Percentiles rank a stretch among this genome's conserved stretches.
Evolutionary conservation across 2,329 filamentous ascomycete genomes (phyloP).

Genomic region (Cordyceps farinosa): DNA sequence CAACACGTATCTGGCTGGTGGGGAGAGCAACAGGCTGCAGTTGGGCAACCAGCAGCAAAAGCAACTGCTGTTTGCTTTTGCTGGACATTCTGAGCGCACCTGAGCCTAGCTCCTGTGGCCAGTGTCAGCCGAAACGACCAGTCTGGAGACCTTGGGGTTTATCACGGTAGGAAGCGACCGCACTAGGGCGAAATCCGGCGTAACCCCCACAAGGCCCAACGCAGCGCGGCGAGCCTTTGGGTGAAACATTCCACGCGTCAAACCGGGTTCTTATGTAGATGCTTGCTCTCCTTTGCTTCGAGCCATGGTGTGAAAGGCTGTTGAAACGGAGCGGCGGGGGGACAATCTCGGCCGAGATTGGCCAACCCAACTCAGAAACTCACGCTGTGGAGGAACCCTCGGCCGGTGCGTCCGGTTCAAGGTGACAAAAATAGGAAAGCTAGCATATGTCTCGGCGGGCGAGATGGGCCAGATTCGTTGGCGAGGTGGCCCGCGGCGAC

Average conservation of each 20-base stretch:
- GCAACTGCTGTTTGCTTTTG: neutral
- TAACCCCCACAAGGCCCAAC: neutral
- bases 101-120: neutral
- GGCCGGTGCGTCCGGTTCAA: conserved; percentile 10
- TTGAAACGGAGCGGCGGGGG: conserved; percentile 1
- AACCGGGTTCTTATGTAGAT: neutral
- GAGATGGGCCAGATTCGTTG: neutral
- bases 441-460: neutral
- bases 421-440: conserved; percentile 2
- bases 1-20: neutral
- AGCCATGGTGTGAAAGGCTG: neutral
- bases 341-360: conserved; percentile 1
- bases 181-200: conserved; percentile 8
- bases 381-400: conserved; percentile 3
- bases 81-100: neutral
- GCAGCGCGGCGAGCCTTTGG: conserved; percentile 3
- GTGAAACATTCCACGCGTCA: conserved; percentile 11
- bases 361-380: neutral
- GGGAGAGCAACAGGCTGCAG: neutral
- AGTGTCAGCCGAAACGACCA: conserved; percentile 15
- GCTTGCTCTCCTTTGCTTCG: neutral
- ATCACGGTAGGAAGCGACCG: conserved; percentile 8
- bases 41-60: neutral
- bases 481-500: neutral
- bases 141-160: neutral